These are phyloP conservation scores for Pestalotiopsis fici DNA, from an alignment of 2,329 filamentous ascomycete genomes.

Conservation along the genomic window DNA sequence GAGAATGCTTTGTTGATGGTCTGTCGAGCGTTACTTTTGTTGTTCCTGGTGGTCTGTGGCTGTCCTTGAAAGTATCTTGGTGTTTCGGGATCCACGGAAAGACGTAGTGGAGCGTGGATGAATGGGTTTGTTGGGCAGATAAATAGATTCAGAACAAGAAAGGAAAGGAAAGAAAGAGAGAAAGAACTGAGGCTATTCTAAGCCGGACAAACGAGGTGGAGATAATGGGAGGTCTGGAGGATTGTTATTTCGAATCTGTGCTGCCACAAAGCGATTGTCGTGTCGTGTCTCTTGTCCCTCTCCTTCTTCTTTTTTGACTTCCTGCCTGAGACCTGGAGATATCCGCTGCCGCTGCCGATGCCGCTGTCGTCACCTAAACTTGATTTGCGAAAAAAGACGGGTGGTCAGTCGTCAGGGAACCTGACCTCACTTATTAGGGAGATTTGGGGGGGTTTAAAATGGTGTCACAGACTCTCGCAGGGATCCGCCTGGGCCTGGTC, in stretches of 20 bases:
- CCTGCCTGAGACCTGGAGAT: not conserved
- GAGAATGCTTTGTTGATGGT: no score
- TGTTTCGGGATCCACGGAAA: no score
- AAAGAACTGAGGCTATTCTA: not conserved
- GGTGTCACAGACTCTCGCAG: not conserved
- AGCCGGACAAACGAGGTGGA: not conserved
- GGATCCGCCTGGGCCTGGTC: not conserved
- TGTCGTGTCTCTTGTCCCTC: not conserved
- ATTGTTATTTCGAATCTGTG: not conserved
- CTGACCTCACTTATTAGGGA: not conserved
- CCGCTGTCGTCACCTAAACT: not conserved
- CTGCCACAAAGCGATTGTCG: not conserved
- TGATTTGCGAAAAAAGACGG: not conserved
- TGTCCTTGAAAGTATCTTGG: no score
- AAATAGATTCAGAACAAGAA: not conserved
- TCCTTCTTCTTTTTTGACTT: not conserved
- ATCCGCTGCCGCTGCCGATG: not conserved
- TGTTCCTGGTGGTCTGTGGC: no score
- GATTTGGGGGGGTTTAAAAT: constrained; percentile 1
- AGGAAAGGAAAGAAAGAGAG: not conserved
- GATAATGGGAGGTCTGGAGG: not conserved
- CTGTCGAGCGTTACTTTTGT: no score
- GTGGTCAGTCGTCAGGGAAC: not conserved
- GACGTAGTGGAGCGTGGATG: not conserved
- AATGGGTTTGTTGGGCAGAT: not conserved